Conservation (phyloP, 805 yeast species). For the Ascoidea asiatica region DNA sequence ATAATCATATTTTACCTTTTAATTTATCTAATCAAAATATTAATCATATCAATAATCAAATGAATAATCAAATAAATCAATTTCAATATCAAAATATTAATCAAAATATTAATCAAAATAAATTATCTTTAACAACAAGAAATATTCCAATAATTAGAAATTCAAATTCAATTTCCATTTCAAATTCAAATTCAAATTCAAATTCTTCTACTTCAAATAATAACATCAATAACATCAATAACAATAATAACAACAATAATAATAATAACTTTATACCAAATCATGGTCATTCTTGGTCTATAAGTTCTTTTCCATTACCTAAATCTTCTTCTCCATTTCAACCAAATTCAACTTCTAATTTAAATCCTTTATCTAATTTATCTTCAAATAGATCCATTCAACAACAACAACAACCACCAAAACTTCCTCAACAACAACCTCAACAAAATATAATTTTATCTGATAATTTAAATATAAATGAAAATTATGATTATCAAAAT, state of each 20-base stretch:
- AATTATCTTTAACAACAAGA: neutral
- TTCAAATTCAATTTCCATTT: neutral
- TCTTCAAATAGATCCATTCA: conserved; percentile 12
- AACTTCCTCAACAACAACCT: conserved; percentile 17
- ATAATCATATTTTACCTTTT: neutral
- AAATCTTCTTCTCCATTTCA: conserved; percentile 18
- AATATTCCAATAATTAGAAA: neutral
- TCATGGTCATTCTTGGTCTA: conserved; percentile 5
- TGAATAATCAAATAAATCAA: neutral
- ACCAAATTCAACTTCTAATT: conserved; percentile 16
- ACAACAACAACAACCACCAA: conserved; percentile 3
- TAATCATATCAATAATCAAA: too few species aligned
- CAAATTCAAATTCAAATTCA: neutral
- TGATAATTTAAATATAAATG: conserved; percentile 14
- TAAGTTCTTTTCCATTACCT: conserved; percentile 10
- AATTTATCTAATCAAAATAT: neutral
- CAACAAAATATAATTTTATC: conserved; percentile 16
- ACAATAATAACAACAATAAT: neutral
- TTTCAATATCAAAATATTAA: neutral
- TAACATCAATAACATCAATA: neutral
- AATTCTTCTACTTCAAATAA: neutral
- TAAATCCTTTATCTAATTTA: conserved; percentile 1
- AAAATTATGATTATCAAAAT: conserved; percentile 14
- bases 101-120: too few species aligned
- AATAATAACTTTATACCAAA: conserved; percentile 1